A percentile compares a stretch with the other conserved stretches of the same genome.
Evolutionary conservation across 306 rosid species (phyloP).

Genomic region (peach (Prunus persica)): DNA sequence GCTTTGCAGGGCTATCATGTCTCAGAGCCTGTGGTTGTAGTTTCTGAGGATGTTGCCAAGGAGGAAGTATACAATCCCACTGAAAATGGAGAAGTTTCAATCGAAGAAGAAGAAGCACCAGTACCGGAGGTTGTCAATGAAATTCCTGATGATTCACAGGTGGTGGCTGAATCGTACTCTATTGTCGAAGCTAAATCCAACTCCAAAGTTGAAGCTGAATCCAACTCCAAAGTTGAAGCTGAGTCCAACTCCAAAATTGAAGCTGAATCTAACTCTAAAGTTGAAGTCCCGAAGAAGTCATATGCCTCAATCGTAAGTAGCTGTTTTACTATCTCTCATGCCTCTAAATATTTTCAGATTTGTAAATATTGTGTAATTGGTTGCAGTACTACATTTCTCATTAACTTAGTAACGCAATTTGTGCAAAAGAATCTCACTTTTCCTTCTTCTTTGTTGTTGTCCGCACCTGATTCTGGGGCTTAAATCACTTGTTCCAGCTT

Average conservation of each 20-base stretch:
- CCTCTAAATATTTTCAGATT: not conserved
- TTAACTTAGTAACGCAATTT: no score
- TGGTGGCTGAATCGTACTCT: constrained; percentile 30
- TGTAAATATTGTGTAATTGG: not conserved
- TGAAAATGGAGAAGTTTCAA: constrained; percentile 39
- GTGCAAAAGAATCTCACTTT: not conserved
- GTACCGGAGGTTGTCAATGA: constrained; percentile 59
- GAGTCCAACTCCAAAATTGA: constrained; percentile 16
- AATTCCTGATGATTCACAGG: constrained; percentile 48
- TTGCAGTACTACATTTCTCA: not conserved
- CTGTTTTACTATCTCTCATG: constrained; percentile 8
- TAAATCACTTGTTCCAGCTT: constrained; percentile 29
- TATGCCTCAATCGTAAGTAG: constrained; percentile 82
- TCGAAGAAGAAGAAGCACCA: constrained; percentile 51
- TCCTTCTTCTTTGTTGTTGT: constrained; percentile 8
- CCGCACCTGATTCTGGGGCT: not conserved
- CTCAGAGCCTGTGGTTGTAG: constrained; percentile 31
- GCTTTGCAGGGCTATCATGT: constrained; percentile 29
- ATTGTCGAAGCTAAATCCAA: constrained; percentile 19
- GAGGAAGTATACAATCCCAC: constrained; percentile 39
- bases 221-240: constrained; percentile 7
- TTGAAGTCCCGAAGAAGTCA: constrained; percentile 69
- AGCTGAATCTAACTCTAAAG: constrained; percentile 40
- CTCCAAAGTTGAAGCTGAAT: not conserved
- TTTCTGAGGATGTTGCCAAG: constrained; percentile 30